A percentile compares a stretch with the other conserved stretches of the same genome.
Conservation (phyloP, 305 asterid species). For the Solanum hybrid region DNA sequence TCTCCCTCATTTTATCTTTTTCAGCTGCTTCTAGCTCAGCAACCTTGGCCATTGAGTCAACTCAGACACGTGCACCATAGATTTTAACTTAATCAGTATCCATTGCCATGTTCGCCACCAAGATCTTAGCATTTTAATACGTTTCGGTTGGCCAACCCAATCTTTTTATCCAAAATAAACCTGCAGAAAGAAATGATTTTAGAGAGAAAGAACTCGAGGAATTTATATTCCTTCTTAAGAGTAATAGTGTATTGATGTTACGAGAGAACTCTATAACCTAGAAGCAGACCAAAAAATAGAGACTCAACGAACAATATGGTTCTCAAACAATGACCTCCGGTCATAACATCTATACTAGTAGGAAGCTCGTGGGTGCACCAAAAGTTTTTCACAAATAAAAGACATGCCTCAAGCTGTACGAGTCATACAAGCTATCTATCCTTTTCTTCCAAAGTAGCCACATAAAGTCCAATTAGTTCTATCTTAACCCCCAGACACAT, state of each 20-base stretch:
- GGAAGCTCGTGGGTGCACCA: background rate
- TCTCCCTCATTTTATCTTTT: conserved; percentile 86
- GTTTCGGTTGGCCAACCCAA: conserved; percentile 93
- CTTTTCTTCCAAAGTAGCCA: background rate
- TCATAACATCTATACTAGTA: background rate
- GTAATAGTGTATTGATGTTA: background rate
- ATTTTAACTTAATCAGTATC: conserved; percentile 92
- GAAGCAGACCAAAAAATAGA: background rate
- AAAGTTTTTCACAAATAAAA: background rate
- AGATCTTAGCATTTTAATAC: conserved; percentile 78
- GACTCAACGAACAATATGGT: background rate
- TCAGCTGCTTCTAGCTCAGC: conserved; percentile 95
- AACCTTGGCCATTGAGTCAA: conserved; percentile 94
- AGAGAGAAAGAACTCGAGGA: background rate
- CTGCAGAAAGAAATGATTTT: conserved; percentile 24
- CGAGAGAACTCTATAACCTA: background rate
- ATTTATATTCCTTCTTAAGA: background rate
- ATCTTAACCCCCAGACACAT: background rate
- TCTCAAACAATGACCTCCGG: background rate
- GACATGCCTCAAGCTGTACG: background rate
- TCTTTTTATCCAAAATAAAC: conserved; percentile 87
- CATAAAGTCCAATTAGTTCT: background rate
- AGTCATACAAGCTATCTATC: background rate
- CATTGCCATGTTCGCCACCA: conserved; percentile 94
- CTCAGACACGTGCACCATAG: conserved; percentile 94